Conservation (phyloP, 1,139 yeast genomes). For the Arxiozyma slooffiae region DNA sequence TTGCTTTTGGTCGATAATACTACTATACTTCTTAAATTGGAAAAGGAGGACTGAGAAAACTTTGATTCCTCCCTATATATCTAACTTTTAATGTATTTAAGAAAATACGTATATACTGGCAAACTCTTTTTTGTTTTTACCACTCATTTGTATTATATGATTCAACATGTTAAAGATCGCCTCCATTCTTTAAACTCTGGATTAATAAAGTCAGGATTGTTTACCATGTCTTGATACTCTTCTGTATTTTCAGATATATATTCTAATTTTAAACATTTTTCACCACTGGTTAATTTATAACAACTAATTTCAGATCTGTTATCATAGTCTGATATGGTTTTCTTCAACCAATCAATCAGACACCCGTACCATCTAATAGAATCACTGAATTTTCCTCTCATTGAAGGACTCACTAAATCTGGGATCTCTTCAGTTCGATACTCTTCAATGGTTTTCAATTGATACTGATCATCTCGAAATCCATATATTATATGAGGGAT, state of each 20-base stretch:
- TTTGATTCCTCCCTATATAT: not conserved
- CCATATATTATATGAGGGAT: conserved; percentile 72
- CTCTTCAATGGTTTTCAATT: conserved; percentile 58
- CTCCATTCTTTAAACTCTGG: conserved; percentile 60
- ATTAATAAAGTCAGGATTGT: conserved; percentile 37
- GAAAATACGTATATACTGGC: not conserved
- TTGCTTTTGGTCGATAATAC: too few species aligned
- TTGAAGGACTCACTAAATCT: conserved; percentile 39
- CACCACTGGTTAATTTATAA: conserved; percentile 37
- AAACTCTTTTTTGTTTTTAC: conserved; percentile 22
- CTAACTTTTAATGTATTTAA: not conserved
- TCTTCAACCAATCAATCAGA: conserved; percentile 62
- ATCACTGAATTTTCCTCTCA: conserved; percentile 52
- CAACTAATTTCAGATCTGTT: conserved; percentile 32
- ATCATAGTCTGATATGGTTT: conserved; percentile 42
- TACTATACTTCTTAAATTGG: too few species aligned
- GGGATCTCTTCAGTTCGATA: conserved; percentile 75
- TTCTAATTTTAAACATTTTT: conserved; percentile 34
- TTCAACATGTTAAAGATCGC: conserved; percentile 5
- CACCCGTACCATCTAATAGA: conserved; percentile 81
- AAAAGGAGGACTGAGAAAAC: too few species aligned
- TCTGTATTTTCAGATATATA: conserved; percentile 29
- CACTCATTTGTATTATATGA: conserved; percentile 7
- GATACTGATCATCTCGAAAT: conserved; percentile 64
- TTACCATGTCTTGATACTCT: conserved; percentile 27